Evolutionary conservation across 2,329 filamentous ascomycete species (phyloP).

Genomic region (Didymella glomerata): DNA sequence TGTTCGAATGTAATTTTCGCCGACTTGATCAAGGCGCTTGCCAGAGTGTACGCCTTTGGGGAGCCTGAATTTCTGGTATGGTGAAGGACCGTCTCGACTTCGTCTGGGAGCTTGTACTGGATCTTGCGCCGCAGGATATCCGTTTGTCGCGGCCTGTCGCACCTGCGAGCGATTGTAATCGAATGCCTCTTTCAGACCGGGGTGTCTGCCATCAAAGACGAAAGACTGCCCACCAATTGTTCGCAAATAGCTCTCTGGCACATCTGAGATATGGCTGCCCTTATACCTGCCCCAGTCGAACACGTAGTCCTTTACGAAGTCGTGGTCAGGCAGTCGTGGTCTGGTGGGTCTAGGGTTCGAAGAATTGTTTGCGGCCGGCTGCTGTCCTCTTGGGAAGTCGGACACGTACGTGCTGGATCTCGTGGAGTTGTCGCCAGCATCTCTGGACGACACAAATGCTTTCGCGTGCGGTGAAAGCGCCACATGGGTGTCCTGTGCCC

Average conservation of each 20-base stretch:
- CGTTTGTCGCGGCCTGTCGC: conserved; percentile 18
- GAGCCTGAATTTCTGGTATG: conserved; percentile 22
- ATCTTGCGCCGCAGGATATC: conserved; percentile 11
- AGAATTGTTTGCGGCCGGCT: conserved; percentile 9
- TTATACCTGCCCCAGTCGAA: conserved; percentile 31
- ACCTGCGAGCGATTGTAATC: conserved; percentile 36
- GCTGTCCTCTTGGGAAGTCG: conserved; percentile 23
- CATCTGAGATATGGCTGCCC: conserved; percentile 31
- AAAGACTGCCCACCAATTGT: conserved; percentile 36
- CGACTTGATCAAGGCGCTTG: conserved; percentile 29
- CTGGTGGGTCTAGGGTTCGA: conserved; percentile 23
- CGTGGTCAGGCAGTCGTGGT: conserved; percentile 18
- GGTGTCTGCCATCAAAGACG: conserved; percentile 29
- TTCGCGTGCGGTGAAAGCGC: conserved; percentile 1
- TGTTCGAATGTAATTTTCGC: conserved; percentile 32
- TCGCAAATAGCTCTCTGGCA: conserved; percentile 33
- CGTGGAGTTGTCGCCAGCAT: conserved; percentile 3
- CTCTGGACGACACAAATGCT: background rate
- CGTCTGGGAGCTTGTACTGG: conserved; percentile 17
- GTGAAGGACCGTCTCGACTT: conserved; percentile 1
- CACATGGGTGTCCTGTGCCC: conserved; percentile 12
- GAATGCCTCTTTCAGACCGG: conserved; percentile 33
- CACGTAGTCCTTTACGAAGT: conserved; percentile 31
- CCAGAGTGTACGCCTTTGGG: conserved; percentile 24
- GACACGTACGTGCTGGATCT: conserved; percentile 15